Evolutionary conservation across 495 filamentous ascomycete species (phyloP).

Genomic region (Lasiosphaeriaceae sp.): DNA sequence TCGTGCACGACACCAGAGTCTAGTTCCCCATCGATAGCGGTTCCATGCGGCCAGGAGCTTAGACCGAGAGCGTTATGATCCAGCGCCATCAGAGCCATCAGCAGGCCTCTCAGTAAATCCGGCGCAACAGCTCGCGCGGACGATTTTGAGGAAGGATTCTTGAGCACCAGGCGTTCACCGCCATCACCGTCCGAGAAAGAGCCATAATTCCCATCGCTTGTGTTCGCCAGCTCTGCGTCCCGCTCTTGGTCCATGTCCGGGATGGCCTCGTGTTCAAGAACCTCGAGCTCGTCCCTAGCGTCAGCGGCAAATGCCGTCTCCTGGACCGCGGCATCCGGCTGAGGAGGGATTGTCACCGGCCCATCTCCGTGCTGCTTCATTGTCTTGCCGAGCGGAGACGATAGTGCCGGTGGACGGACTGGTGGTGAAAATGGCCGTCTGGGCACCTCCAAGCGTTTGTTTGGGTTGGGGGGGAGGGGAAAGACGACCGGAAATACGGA

Average conservation of each 20-base stretch:
- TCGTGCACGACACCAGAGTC: slow-evolving; percentile 21
- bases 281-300: slow-evolving; percentile 1
- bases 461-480: no score
- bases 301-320: slow-evolving; percentile 19
- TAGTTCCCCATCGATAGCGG: slow-evolving; percentile 20
- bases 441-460: no score
- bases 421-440: no score
- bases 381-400: not conserved
- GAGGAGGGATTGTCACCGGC: slow-evolving; percentile 16
- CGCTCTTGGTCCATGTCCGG: not conserved
- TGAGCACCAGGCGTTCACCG: not conserved
- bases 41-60: slow-evolving; percentile 29
- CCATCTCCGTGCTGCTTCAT: not conserved
- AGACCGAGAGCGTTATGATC: slow-evolving; percentile 29
- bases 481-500: no score
- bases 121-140: slow-evolving; percentile 26
- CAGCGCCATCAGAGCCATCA: slow-evolving; percentile 31
- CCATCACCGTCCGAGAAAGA: not conserved
- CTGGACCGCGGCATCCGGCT: slow-evolving; percentile 15
- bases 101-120: slow-evolving; percentile 31
- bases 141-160: slow-evolving; percentile 5
- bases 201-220: slow-evolving; percentile 1
- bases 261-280: slow-evolving; percentile 9
- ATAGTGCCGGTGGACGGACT: no score
- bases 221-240: not conserved